Percentiles rank a stretch among this genome's conserved stretches.
These are phyloP conservation scores for Neonectria faginata DNA, from an alignment of 2,329 filamentous ascomycete species.

Conservation along the genomic window DNA sequence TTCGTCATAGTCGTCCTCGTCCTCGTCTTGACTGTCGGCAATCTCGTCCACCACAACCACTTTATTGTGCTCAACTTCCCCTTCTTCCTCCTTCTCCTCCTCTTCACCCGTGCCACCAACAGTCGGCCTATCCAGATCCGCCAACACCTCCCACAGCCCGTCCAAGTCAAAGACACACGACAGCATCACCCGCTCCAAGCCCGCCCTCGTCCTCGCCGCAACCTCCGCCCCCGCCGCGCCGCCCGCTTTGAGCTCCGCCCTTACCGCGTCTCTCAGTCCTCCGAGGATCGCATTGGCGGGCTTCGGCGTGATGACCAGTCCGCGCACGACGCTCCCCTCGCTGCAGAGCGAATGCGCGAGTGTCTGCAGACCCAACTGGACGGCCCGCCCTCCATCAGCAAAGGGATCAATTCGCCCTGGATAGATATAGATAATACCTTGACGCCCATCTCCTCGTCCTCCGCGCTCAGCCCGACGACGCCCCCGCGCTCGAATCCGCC, in stretches of 20 bases:
- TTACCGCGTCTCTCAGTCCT: slow-evolving; percentile 56
- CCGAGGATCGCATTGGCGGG: slow-evolving; percentile 56
- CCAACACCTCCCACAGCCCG: slow-evolving; percentile 68
- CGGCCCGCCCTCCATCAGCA: slow-evolving; percentile 28
- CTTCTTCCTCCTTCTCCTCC: slow-evolving; percentile 17
- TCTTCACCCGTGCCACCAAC: slow-evolving; percentile 55
- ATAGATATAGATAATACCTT: slow-evolving; percentile 48
- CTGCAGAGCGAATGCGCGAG: slow-evolving; percentile 55
- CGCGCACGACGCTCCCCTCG: slow-evolving; percentile 42
- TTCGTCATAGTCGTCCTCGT: slow-evolving; percentile 30
- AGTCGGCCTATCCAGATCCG: slow-evolving; percentile 58
- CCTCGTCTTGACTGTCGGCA: slow-evolving; percentile 51
- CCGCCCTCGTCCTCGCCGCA: slow-evolving; percentile 47
- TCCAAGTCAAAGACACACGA: slow-evolving; percentile 70
- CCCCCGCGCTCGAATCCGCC: slow-evolving; percentile 64
- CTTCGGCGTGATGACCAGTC: slow-evolving; percentile 63
- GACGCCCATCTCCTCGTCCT: slow-evolving; percentile 62
- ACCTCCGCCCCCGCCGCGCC: slow-evolving; percentile 29
- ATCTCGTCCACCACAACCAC: slow-evolving; percentile 43
- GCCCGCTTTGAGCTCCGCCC: slow-evolving; percentile 48
- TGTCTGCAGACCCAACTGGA: slow-evolving; percentile 62
- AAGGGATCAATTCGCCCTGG: not conserved
- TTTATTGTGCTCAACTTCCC: not conserved
- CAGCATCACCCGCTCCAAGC: slow-evolving; percentile 64
- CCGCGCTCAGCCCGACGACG: slow-evolving; percentile 66